Evolutionary conservation across 2,329 filamentous ascomycete species (phyloP).

Genomic region (Paramyrothecium sp.): DNA sequence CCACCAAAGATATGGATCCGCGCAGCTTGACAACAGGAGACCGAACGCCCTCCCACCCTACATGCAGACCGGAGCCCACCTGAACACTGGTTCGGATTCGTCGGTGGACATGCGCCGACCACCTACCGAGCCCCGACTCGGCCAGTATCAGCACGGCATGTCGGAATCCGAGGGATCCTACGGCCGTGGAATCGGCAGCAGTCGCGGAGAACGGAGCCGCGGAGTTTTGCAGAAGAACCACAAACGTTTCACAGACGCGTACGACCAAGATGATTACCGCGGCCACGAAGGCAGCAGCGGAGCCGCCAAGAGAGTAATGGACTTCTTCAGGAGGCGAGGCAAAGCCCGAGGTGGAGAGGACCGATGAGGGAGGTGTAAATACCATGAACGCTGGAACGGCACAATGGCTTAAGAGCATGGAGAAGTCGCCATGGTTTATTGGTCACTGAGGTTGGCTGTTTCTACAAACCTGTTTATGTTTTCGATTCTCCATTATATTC

Average conservation of each 20-base stretch:
- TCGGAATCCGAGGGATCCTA: constrained; percentile 41
- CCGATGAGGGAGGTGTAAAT: constrained; percentile 33
- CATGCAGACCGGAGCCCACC: constrained; percentile 40
- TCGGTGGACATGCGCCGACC: constrained; percentile 48
- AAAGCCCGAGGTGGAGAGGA: constrained; percentile 66
- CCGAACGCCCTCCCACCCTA: constrained; percentile 46
- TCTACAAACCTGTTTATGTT: too few relatives aligned
- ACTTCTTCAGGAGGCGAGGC: constrained; percentile 89
- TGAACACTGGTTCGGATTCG: constrained; percentile 53
- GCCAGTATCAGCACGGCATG: constrained; percentile 42
- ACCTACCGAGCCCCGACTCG: constrained; percentile 34
- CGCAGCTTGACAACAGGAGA: constrained; percentile 35
- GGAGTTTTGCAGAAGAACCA: constrained; percentile 79
- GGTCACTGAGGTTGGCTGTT: too few relatives aligned
- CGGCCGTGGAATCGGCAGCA: constrained; percentile 33
- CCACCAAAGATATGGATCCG: constrained; percentile 40
- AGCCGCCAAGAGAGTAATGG: constrained; percentile 91
- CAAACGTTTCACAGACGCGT: constrained; percentile 86
- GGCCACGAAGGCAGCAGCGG: constrained; percentile 81
- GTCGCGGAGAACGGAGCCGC: constrained; percentile 31
- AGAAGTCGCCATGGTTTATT: not conserved
- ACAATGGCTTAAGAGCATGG: not conserved
- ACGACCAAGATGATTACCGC: constrained; percentile 68
- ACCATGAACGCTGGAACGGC: constrained; percentile 1
- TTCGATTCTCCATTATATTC: not conserved